Evolutionary conservation across 1,139 yeast genomes (phyloP), one percentile per base, ranked within the genome.

Genomic region (Taphrina populina): DNA sequence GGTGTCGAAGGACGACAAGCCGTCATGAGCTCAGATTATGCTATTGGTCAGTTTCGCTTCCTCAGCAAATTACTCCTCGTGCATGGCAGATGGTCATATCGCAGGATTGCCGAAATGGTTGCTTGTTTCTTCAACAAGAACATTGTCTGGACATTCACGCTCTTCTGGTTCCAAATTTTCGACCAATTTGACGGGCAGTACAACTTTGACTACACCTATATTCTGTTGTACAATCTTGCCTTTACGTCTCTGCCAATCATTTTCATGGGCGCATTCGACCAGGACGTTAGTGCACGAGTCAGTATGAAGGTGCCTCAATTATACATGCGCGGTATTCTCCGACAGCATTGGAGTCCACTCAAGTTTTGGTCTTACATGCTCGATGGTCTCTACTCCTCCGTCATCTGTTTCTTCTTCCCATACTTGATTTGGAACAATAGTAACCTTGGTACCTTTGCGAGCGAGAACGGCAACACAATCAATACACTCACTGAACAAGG

Each of bases 1-100:
- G 98, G 98, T 69, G 95, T 88, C 71, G 98, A 92, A 75, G 98
- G 98, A 63, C 77, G 97, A 49, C 97, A 90, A 69, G 98, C 98
- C 11, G 97, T 83, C 8, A 92, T 92, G 98, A 84, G 95, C 6
- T 85, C 96, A 0, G 98, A 92, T 73, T 92, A 88, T 71, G 97
- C 96, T 1, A 75, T 92, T 69, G 98, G 96, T 11, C 97, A 92
- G 69, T 92, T 92, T 73, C 76, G 97, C 66, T 92, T 78, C 67
- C 70, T 92, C 67, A 79, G 88, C 0, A 78, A 90, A 64, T 74
- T 92, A 62, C 72, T 92, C 54, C 72, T 92, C 57, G 94, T 88
- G 24, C 98, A 92, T 72, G 98, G 98, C 35, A 79, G 97, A 69
- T 92, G 97, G 96, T 85, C 95, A 0, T 92, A 92, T 69, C 85